A percentile compares a stretch with the other conserved stretches of the same genome.
Evolutionary conservation across 345 rosid species (phyloP).

Genomic region (Acer saccharum): DNA sequence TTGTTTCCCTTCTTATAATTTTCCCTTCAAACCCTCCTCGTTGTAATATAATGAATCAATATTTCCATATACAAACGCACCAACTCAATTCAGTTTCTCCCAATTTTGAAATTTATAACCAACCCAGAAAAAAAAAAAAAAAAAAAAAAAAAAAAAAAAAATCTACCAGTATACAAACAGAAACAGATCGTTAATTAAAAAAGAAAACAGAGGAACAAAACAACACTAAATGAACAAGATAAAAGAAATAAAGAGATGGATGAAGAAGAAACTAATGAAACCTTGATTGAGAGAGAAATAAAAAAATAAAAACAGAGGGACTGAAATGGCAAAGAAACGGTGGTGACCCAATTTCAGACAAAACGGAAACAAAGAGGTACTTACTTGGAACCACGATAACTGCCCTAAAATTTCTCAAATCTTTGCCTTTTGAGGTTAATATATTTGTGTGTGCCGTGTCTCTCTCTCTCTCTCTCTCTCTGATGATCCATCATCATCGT

Average conservation of each 20-base stretch:
- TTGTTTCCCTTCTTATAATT: background rate
- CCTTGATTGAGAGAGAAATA: background rate
- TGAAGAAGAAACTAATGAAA: background rate
- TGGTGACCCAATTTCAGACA: background rate
- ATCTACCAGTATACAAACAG: too few species aligned
- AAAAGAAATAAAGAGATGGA: background rate
- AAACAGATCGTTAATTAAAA: background rate
- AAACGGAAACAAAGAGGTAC: background rate
- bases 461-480: background rate
- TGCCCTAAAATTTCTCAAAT: constrained; percentile 12
- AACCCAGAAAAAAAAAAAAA: background rate
- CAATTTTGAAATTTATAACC: background rate
- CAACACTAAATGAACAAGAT: background rate
- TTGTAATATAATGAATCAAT: background rate
- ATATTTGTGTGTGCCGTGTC: too few species aligned
- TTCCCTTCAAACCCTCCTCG: background rate
- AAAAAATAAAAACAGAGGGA: background rate
- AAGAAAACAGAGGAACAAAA: background rate
- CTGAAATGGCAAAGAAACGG: background rate
- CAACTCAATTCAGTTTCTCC: background rate
- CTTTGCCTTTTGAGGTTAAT: background rate
- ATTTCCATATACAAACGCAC: background rate
- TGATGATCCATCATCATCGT: background rate
- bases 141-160: background rate
- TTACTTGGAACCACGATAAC: background rate